Percentiles rank a stretch among this genome's conserved stretches.
Evolutionary conservation across 176 grass and related monocot species (phyloP).

Genomic region (Carex littledalei): DNA sequence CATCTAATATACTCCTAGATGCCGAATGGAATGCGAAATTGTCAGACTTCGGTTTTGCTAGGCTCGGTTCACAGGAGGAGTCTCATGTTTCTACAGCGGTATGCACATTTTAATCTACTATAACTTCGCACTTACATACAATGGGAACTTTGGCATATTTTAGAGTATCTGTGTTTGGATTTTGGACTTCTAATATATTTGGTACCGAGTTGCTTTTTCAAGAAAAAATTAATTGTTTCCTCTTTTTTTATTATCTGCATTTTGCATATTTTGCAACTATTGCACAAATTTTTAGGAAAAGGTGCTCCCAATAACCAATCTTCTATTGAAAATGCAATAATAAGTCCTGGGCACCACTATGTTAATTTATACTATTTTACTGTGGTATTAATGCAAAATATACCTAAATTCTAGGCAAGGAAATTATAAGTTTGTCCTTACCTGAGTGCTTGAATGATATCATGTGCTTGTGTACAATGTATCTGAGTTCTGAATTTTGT

Average conservation of each 20-base stretch:
- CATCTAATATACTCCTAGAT: constrained; percentile 88
- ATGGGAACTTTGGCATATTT: not conserved
- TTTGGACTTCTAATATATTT: not conserved
- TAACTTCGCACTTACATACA: not conserved
- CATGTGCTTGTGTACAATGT: not conserved
- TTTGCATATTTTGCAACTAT: not conserved
- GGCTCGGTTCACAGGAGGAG: constrained; percentile 67
- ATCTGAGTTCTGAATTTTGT: constrained; percentile 16
- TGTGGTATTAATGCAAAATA: not conserved
- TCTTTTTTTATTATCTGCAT: not conserved
- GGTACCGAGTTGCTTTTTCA: not conserved
- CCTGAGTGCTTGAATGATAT: not conserved
- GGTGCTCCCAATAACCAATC: not conserved
- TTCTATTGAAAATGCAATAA: not conserved
- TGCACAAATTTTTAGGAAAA: not conserved
- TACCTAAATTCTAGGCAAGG: not conserved
- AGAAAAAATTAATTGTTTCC: not conserved
- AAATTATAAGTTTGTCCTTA: not conserved
- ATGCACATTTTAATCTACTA: constrained; percentile 9
- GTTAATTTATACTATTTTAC: not conserved
- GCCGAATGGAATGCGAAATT: constrained; percentile 92
- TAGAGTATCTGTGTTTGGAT: not conserved
- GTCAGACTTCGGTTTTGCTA: constrained; percentile 94
- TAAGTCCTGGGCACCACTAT: not conserved
- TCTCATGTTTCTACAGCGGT: constrained; percentile 93